Percentiles rank a stretch among this genome's conserved stretches.
Evolutionary conservation across 1,284 basidiomycete species (phyloP).

Genomic region (Naganishia sp.): DNA sequence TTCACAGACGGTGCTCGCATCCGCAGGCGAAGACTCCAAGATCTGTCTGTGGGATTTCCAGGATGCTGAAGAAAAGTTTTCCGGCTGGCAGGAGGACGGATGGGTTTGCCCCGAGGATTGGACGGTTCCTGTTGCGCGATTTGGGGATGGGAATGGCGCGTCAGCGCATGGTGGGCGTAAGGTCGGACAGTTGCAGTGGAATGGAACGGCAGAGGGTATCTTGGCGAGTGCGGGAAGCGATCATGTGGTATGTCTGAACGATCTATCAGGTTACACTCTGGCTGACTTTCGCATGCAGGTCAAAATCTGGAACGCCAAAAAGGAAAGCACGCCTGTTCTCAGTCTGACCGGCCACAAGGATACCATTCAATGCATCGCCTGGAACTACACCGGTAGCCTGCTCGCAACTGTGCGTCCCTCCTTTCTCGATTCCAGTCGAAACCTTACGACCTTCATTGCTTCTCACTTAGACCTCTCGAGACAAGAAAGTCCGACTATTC

Average conservation of each 20-base stretch:
- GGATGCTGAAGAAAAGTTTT: conserved; percentile 60
- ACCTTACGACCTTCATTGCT: background rate
- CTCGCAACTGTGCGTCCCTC: conserved; percentile 56
- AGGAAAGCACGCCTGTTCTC: conserved; percentile 62
- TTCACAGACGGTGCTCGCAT: conserved; percentile 69
- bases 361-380: conserved; percentile 81
- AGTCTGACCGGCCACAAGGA: conserved; percentile 78
- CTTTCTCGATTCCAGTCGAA: background rate
- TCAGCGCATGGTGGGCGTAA: conserved; percentile 62
- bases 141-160: conserved; percentile 43
- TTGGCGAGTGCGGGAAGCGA: conserved; percentile 87
- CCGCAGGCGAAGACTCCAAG: conserved; percentile 90
- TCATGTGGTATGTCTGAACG: conserved; percentile 58
- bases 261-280: background rate
- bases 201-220: conserved; percentile 85
- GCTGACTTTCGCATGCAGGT: conserved; percentile 46
- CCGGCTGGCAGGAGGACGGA: conserved; percentile 81
- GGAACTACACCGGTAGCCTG: conserved; percentile 78
- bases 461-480: conserved; percentile 77
- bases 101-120: conserved; percentile 59
- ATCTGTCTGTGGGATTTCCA: conserved; percentile 86
- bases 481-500: conserved; percentile 88
- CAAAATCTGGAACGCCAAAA: conserved; percentile 86
- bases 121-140: conserved; percentile 34
- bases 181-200: conserved; percentile 91